Evolutionary conservation across 306 rosid species (phyloP).

Genomic region (Hippophae gyantsensis): DNA sequence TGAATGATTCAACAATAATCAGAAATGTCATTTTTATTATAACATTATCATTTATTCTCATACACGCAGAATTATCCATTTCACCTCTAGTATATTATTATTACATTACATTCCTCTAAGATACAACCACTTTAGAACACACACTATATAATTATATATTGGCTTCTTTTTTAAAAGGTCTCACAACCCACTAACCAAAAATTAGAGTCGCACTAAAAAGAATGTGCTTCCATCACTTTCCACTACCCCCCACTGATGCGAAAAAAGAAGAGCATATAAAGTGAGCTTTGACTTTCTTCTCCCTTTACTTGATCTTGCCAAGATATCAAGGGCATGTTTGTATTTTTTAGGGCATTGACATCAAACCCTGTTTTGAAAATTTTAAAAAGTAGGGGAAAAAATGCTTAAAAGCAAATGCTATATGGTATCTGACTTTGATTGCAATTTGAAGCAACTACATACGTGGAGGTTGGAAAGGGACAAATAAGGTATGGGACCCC

Average conservation of each 20-base stretch:
- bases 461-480: conserved; percentile 39
- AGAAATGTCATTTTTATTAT: too few species aligned
- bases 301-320: conserved; percentile 49
- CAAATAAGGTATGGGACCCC: conserved; percentile 11
- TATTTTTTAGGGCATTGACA: conserved; percentile 52
- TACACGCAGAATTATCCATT: too few species aligned
- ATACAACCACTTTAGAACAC: background rate
- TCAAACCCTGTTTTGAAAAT: conserved; percentile 51
- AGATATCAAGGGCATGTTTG: conserved; percentile 39
- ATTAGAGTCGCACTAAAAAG: conserved; percentile 30
- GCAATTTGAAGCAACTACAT: conserved; percentile 57
- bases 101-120: background rate
- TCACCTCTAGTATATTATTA: too few species aligned
- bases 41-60: too few species aligned
- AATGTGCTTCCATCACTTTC: conserved; percentile 67
- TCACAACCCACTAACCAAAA: conserved; percentile 74
- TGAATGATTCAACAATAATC: too few species aligned
- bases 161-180: conserved; percentile 40
- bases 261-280: conserved; percentile 48
- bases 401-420: conserved; percentile 32
- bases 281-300: conserved; percentile 60
- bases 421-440: conserved; percentile 89
- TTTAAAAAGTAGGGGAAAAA: conserved; percentile 39
- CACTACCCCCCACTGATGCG: conserved; percentile 44
- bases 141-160: conserved; percentile 27